Evolutionary conservation across 306 rosid species (phyloP).

Genomic region (Oemleria cerasiformis): DNA sequence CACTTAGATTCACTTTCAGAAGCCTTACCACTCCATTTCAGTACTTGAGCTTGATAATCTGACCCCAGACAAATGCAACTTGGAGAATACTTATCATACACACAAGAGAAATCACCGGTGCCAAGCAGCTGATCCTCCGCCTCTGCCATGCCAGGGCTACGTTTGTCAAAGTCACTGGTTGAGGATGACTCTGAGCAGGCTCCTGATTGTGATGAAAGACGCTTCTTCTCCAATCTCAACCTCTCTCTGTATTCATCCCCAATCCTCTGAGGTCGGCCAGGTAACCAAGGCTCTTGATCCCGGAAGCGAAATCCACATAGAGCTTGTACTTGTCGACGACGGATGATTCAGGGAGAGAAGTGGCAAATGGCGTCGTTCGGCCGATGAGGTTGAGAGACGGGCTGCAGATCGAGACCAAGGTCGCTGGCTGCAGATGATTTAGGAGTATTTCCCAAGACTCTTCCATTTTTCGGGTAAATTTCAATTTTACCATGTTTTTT

Average conservation of each 20-base stretch:
- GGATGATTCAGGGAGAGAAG: conserved; percentile 45
- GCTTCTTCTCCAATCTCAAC: conserved; percentile 31
- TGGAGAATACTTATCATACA: conserved; percentile 19
- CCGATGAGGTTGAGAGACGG: conserved; percentile 44
- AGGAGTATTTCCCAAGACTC: conserved; percentile 40
- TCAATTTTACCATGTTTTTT: too few species aligned
- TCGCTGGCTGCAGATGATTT: conserved; percentile 27
- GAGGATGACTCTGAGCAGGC: conserved; percentile 34
- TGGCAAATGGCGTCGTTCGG: conserved; percentile 27
- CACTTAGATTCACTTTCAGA: conserved; percentile 68
- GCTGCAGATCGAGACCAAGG: conserved; percentile 45
- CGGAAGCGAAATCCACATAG: conserved; percentile 42
- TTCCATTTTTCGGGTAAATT: too few species aligned
- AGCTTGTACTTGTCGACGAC: conserved; percentile 47
- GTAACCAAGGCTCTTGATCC: conserved; percentile 46
- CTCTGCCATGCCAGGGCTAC: conserved; percentile 22
- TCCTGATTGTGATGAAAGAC: conserved; percentile 25
- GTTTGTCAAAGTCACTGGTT: conserved; percentile 27
- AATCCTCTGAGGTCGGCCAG: conserved; percentile 48
- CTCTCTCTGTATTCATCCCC: too few species aligned
- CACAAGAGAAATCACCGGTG: conserved; percentile 27
- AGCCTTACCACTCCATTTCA: conserved; percentile 53
- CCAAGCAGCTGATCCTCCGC: conserved; percentile 21
- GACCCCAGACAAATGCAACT: conserved; percentile 40
- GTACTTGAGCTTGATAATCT: conserved; percentile 54